Evolutionary conservation across 1,139 yeast species (phyloP), one percentile per base, ranked within the genome.

Genomic region (Blastobotrys petasosporus): DNA sequence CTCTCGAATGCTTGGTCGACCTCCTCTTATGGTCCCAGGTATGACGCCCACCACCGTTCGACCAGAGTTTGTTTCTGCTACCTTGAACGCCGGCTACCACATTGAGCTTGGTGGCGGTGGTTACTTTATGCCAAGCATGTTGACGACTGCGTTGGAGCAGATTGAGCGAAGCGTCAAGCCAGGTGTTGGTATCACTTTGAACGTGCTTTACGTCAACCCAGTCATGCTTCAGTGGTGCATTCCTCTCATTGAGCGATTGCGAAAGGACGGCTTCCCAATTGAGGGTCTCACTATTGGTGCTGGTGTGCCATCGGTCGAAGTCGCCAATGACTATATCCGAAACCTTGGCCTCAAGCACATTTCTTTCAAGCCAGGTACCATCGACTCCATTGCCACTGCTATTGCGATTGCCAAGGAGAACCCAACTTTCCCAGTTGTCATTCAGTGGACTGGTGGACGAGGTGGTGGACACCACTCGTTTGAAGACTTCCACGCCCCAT

Each of bases 391-490:
- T 60, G 75, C 81, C 55, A 94, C 85, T 67, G 87, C 82, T 55
- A 81, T 92, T 59, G 71, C 83, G 50, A 92, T 92, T 64, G 98
- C 99, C 44, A 88, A 86, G 66, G 90, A 95, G 45, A 94, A 90
- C 70, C 98, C 98, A 57, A 72, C 67, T 52, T 92, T 94, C 88
- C 98, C 98, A 55, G 86, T 92, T 62, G 90, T 92, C 49, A 74
- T 92, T 60, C 98, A 92, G 76, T 92, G 99, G 99, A 92, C 99
- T 54, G 98, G 97, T 77, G 99, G 99, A 68, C 90, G 99, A 79
- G 99, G 97, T 73, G 99, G 99, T 77, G 99, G 99, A 64, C 99
- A 92, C 68, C 99, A 92, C 70, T 90, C 97, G 48, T 92, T 82
- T 65, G 99, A 92, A 75, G 98, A 92, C 71, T 88, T 90, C 94